These are phyloP conservation scores for Jasminum sambac DNA, from an alignment of 257 asterid species.

Conservation along the genomic window DNA sequence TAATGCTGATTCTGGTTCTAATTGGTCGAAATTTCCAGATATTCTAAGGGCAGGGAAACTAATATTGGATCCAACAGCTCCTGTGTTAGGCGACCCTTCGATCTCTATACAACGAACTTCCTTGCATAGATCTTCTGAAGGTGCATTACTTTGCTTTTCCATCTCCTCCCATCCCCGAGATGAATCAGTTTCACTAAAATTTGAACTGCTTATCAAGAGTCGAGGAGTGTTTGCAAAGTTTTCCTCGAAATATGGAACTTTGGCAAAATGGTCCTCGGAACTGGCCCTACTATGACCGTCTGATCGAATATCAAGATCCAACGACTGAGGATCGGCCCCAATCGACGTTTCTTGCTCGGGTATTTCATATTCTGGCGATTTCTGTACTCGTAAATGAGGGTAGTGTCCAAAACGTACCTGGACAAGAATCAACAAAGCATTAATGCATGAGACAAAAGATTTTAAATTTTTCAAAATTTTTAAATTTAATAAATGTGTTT, in stretches of 20 bases:
- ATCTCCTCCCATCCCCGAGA: constrained; percentile 76
- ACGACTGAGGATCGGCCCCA: constrained; percentile 44
- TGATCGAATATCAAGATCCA: constrained; percentile 45
- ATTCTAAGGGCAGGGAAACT: constrained; percentile 26
- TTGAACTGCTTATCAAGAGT: constrained; percentile 40
- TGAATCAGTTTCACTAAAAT: constrained; percentile 60
- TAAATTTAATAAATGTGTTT: not conserved
- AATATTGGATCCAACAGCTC: constrained; percentile 29
- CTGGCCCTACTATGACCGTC: constrained; percentile 64
- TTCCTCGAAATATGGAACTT: constrained; percentile 55
- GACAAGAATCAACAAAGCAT: constrained; percentile 19
- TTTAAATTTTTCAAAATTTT: not conserved
- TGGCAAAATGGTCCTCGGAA: constrained; percentile 56
- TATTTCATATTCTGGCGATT: constrained; percentile 43
- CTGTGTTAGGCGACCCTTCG: constrained; percentile 40
- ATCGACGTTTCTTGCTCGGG: constrained; percentile 41
- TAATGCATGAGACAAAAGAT: no score
- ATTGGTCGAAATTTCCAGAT: constrained; percentile 17
- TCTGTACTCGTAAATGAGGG: constrained; percentile 62
- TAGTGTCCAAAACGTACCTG: constrained; percentile 69
- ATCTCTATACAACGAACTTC: constrained; percentile 82
- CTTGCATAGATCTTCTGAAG: constrained; percentile 73
- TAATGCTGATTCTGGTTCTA: constrained; percentile 25
- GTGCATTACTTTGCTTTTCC: constrained; percentile 62
- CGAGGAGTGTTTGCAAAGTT: constrained; percentile 45